Evolutionary conservation across 1,284 basidiomycete species (phyloP).

Genomic region (Trametes hirsuta): DNA sequence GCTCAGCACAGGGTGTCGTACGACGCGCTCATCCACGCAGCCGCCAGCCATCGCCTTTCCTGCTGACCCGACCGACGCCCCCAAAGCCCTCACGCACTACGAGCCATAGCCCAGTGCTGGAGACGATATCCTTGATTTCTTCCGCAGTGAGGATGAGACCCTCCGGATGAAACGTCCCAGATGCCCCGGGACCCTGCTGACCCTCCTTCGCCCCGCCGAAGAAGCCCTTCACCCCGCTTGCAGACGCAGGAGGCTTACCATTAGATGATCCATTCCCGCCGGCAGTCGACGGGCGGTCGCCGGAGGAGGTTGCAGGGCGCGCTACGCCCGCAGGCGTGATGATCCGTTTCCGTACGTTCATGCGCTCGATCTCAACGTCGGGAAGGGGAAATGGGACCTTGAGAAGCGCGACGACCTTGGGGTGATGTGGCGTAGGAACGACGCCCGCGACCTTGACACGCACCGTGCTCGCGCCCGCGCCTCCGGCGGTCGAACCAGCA

Average conservation of each 20-base stretch:
- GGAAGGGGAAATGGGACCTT: slow-evolving; percentile 88
- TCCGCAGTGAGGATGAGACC: slow-evolving; percentile 76
- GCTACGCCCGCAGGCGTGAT: slow-evolving; percentile 47
- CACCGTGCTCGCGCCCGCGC: slow-evolving; percentile 19
- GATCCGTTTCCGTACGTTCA: slow-evolving; percentile 55
- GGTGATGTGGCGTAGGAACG: slow-evolving; percentile 94
- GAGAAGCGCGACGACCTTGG: slow-evolving; percentile 90
- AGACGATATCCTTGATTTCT: slow-evolving; percentile 93
- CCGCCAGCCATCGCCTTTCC: slow-evolving; percentile 80
- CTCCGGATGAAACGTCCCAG: slow-evolving; percentile 19
- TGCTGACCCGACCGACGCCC: slow-evolving; percentile 79
- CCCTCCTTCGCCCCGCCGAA: slow-evolving; percentile 16
- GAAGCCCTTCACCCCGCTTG: slow-evolving; percentile 16
- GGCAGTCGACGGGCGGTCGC: slow-evolving; percentile 12
- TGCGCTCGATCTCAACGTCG: slow-evolving; percentile 69
- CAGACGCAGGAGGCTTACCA: slow-evolving; percentile 7
- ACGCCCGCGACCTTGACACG: slow-evolving; percentile 76
- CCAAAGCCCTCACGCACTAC: slow-evolving; percentile 92
- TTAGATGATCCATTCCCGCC: slow-evolving; percentile 10
- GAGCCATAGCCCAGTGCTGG: slow-evolving; percentile 89
- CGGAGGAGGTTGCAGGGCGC: slow-evolving; percentile 34
- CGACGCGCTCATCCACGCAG: slow-evolving; percentile 49
- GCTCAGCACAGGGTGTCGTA: neutral
- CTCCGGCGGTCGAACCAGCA: neutral
- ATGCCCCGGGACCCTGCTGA: slow-evolving; percentile 4